Evolutionary conservation across 108 stramenopile species (phyloP).

Genomic region (Cyclotella cryptica): DNA sequence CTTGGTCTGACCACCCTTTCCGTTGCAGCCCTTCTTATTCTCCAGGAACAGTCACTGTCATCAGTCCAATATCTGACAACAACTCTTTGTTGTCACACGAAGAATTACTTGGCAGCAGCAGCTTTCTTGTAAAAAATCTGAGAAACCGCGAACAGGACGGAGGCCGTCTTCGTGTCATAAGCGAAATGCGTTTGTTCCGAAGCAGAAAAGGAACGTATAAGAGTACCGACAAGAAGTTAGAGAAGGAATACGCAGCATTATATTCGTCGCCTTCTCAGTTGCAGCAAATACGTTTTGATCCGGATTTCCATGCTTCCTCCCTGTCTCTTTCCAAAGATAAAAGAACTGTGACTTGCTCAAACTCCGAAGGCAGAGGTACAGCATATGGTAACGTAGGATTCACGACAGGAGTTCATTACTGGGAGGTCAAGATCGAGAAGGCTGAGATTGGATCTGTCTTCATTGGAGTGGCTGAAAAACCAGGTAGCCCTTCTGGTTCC

Average conservation of each 20-base stretch:
- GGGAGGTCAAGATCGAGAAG: conserved; percentile 94
- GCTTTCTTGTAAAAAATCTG: conserved; percentile 56
- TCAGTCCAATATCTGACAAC: conserved; percentile 55
- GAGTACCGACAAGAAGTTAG: neutral
- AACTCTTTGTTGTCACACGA: conserved; percentile 61
- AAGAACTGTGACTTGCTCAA: conserved; percentile 71
- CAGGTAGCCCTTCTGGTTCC: conserved; percentile 59
- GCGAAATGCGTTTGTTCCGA: conserved; percentile 69
- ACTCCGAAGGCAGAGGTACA: conserved; percentile 77
- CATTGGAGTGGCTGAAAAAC: conserved; percentile 94
- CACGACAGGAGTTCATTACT: conserved; percentile 94
- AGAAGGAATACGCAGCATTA: neutral
- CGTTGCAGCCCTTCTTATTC: conserved; percentile 60
- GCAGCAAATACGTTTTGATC: conserved; percentile 77
- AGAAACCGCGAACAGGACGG: conserved; percentile 75
- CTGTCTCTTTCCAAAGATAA: conserved; percentile 74
- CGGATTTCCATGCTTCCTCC: conserved; percentile 73
- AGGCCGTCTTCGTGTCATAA: conserved; percentile 55
- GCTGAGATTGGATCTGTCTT: conserved; percentile 93
- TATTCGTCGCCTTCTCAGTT: conserved; percentile 43
- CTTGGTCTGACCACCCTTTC: no score
- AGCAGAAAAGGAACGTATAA: conserved; percentile 31
- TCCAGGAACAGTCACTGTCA: conserved; percentile 65
- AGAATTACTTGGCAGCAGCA: conserved; percentile 64
- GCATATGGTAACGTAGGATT: conserved; percentile 84